Evolutionary conservation across 1,284 basidiomycete species (phyloP).

Genomic region (Malassezia equina): DNA sequence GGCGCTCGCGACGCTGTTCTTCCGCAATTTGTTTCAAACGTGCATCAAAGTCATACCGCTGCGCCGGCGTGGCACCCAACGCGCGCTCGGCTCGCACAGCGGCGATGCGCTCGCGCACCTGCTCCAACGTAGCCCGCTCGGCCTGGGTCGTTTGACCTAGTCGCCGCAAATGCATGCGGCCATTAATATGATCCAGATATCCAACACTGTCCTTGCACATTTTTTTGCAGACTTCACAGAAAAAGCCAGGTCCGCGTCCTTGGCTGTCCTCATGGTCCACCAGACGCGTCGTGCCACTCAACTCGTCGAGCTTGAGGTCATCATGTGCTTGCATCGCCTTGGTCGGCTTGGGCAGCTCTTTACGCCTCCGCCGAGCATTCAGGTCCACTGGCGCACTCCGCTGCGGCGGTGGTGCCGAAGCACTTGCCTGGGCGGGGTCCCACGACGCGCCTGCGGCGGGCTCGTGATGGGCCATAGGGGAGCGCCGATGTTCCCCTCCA

Average conservation of each 20-base stretch:
- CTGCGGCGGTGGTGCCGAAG: background rate
- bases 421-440: background rate
- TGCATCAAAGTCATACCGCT: constrained; percentile 73
- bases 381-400: constrained; percentile 19
- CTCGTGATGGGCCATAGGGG: background rate
- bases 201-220: constrained; percentile 86
- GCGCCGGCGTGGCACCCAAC: background rate
- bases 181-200: constrained; percentile 93
- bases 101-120: constrained; percentile 81
- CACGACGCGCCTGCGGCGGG: background rate
- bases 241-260: constrained; percentile 38
- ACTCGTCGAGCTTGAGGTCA: constrained; percentile 33
- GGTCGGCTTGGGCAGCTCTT: constrained; percentile 35
- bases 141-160: constrained; percentile 90
- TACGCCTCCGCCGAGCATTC: constrained; percentile 26
- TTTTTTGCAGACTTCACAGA: constrained; percentile 51
- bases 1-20: constrained; percentile 53
- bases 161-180: constrained; percentile 73
- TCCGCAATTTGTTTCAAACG: constrained; percentile 72
- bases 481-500: constrained; percentile 11
- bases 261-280: constrained; percentile 28
- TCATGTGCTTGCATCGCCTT: constrained; percentile 28
- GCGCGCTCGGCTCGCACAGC: constrained; percentile 54
- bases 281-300: constrained; percentile 38
- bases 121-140: constrained; percentile 75